Conservation (phyloP, 176 grass and related monocot genomes). For the Alopecurus myosuroides region DNA sequence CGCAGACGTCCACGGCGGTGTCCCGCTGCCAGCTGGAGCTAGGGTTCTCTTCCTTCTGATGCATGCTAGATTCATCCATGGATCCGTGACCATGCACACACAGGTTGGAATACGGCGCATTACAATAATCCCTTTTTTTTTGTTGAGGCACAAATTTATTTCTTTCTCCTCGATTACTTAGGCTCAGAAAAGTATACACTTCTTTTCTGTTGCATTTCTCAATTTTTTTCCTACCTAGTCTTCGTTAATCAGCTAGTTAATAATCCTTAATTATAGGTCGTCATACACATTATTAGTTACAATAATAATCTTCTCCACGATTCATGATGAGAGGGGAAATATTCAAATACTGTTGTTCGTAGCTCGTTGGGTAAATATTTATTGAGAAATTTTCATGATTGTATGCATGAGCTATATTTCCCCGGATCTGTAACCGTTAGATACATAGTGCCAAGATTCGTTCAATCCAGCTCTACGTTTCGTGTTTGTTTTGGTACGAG, state of each 20-base stretch:
- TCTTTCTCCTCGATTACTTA: background rate
- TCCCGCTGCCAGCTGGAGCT: conserved; percentile 30
- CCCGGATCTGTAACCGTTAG: no score
- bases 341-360: background rate
- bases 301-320: background rate
- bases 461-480: no score
- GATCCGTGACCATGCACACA: conserved; percentile 30
- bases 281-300: background rate
- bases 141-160: background rate
- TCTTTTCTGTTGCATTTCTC: conserved; percentile 8
- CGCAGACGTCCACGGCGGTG: background rate
- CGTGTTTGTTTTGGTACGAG: no score
- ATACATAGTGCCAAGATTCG: no score
- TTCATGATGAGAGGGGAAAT: background rate
- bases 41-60: conserved; percentile 33
- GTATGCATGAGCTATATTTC: background rate
- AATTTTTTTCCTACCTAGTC: background rate
- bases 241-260: background rate
- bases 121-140: background rate
- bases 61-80: conserved; percentile 19
- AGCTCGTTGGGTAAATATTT: background rate
- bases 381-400: background rate
- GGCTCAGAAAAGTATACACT: background rate
- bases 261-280: background rate
- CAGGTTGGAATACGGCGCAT: background rate